phyloP scores from a whole-genome alignment of 441 rosid genomes.

The Francoa sonchifolia region DNA sequence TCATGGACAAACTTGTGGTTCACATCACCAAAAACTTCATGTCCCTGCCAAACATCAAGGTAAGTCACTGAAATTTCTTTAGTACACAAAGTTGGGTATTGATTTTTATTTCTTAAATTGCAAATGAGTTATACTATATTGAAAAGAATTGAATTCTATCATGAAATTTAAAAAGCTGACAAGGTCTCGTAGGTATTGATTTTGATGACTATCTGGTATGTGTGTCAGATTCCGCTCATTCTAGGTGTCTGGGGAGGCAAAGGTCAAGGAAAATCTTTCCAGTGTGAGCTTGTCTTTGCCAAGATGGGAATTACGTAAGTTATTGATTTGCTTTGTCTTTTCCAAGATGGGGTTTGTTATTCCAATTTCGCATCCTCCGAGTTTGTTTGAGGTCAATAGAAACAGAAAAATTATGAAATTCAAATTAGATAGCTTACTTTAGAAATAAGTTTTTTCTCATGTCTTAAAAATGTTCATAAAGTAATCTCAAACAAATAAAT shows the following conservation, averaged over 20 bases:
- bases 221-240: conserved; percentile 66
- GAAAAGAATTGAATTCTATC: too few species aligned
- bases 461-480: too few species aligned
- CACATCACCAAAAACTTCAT: conserved; percentile 95
- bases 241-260: conserved; percentile 99
- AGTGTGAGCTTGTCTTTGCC: conserved; percentile 87
- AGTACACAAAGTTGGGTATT: not conserved
- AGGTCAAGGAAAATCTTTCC: conserved; percentile 97
- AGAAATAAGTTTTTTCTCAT: too few species aligned
- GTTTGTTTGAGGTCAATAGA: too few species aligned
- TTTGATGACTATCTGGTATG: too few species aligned
- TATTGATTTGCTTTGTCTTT: not conserved
- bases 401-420: too few species aligned
- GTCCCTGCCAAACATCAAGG: conserved; percentile 87
- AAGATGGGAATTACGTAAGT: conserved; percentile 96
- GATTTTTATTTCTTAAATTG: not conserved
- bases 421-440: too few species aligned
- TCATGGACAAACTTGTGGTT: conserved; percentile 96
- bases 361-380: too few species aligned
- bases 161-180: too few species aligned
- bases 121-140: not conserved
- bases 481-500: too few species aligned
- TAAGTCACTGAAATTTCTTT: conserved; percentile 2
- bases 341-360: too few species aligned
- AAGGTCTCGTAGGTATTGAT: too few species aligned